Evolutionary conservation across 1,284 basidiomycete species (phyloP).

Genomic region (Moniliella sp.): DNA sequence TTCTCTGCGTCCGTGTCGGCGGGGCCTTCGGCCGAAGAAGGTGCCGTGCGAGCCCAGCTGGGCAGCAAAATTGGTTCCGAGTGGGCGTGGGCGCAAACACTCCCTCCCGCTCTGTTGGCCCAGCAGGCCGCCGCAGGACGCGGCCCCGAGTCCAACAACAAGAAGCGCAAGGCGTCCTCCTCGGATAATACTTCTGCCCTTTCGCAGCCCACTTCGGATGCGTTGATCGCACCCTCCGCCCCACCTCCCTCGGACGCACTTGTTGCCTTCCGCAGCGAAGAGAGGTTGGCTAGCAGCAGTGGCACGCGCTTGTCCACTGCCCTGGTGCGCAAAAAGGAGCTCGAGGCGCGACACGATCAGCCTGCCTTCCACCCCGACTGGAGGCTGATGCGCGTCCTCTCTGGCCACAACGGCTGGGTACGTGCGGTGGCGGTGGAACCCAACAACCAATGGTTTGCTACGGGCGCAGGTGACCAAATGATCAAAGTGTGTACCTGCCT

Average conservation of each 20-base stretch:
- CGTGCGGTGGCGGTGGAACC: constrained; percentile 45
- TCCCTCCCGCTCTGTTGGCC: constrained; percentile 57
- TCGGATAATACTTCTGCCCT: constrained; percentile 5
- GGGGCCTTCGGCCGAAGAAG: constrained; percentile 3
- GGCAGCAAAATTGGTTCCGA: constrained; percentile 56
- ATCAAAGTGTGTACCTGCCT: constrained; percentile 45
- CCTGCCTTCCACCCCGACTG: constrained; percentile 77
- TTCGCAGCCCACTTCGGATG: constrained; percentile 1
- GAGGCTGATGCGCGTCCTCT: constrained; percentile 90
- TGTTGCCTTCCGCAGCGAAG: constrained; percentile 5
- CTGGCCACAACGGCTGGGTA: constrained; percentile 61
- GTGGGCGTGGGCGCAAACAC: constrained; percentile 62
- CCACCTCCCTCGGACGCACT: constrained; percentile 3
- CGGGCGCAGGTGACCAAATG: constrained; percentile 86
- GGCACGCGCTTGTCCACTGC: constrained; percentile 14
- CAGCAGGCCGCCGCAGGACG: constrained; percentile 48
- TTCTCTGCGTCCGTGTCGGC: constrained; percentile 32
- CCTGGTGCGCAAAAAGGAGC: constrained; percentile 23
- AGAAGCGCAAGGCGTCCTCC: constrained; percentile 2
- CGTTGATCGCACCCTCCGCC: constrained; percentile 1
- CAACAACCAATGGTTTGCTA: constrained; percentile 94
- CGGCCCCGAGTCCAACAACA: constrained; percentile 1
- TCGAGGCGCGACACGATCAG: constrained; percentile 54
- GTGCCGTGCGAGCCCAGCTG: constrained; percentile 34
- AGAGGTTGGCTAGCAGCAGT: constrained; percentile 5